Evolutionary conservation across 192 early-diverging fungal genomes (phyloP).

Genomic region (Piromyces finnis): DNA sequence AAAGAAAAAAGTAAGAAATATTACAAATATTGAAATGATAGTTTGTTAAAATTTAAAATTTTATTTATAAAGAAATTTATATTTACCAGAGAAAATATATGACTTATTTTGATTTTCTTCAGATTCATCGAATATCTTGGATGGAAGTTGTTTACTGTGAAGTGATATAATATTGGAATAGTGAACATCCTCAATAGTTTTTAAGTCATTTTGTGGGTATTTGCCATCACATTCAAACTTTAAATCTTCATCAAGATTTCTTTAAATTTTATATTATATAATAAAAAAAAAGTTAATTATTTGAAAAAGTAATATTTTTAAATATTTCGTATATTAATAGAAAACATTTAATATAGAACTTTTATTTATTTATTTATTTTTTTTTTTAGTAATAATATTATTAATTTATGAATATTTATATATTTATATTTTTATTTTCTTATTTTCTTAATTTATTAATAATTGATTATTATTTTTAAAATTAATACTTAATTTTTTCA

Average conservation of each 20-base stretch:
- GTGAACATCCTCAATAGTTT: constrained; percentile 22
- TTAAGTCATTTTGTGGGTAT: constrained; percentile 12
- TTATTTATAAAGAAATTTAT: not conserved
- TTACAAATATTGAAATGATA: no score
- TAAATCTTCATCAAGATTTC: constrained; percentile 13
- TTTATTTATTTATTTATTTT: no score
- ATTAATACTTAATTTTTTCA: no score
- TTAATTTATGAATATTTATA: no score
- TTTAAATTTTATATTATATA: not conserved
- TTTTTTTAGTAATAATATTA: no score
- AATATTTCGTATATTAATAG: no score
- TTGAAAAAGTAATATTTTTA: not conserved
- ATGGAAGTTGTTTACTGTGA: constrained; percentile 9
- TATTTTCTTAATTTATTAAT: no score
- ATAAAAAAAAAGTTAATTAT: not conserved
- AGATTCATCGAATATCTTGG: not conserved
- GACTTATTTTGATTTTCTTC: not conserved
- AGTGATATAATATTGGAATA: constrained; percentile 35
- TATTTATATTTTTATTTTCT: no score
- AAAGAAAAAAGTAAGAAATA: no score
- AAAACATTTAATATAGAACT: no score
- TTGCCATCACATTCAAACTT: constrained; percentile 9
- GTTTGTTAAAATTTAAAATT: no score
- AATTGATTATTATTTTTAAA: no score
- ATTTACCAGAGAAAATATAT: constrained; percentile 6